Evolutionary conservation across 1,284 basidiomycete genomes (phyloP).

Genomic region (Pisolithus thermaeus): DNA sequence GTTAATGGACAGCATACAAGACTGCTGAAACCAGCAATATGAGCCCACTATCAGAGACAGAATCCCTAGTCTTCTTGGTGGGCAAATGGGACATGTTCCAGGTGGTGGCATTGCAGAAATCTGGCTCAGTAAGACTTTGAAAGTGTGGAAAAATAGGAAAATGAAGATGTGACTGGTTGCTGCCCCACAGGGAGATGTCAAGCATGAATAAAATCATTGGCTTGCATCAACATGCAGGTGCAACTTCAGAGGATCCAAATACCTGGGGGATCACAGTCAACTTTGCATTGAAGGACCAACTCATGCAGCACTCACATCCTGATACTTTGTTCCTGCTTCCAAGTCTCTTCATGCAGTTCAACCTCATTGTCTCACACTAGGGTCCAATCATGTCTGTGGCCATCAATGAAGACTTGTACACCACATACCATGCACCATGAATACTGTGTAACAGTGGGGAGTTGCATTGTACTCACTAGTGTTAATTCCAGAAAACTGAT

Average conservation of each 20-base stretch:
- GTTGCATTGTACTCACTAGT: too few relatives aligned
- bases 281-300: too few relatives aligned
- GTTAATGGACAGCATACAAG: conserved; percentile 43
- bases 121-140: conserved; percentile 56
- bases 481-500: too few relatives aligned
- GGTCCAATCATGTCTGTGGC: too few relatives aligned
- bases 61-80: conserved; percentile 66
- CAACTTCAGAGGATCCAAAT: conserved; percentile 97
- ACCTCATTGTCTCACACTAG: too few relatives aligned
- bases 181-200: conserved; percentile 95
- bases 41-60: conserved; percentile 61
- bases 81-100: conserved; percentile 90
- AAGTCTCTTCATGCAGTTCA: too few relatives aligned
- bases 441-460: too few relatives aligned
- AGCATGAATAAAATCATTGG: conserved; percentile 88
- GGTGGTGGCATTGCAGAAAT: conserved; percentile 50
- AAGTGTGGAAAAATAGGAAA: conserved; percentile 65
- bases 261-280: conserved; percentile 49
- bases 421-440: too few relatives aligned
- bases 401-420: too few relatives aligned
- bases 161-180: conserved; percentile 88
- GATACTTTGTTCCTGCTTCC: too few relatives aligned
- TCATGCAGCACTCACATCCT: too few relatives aligned
- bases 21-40: conserved; percentile 77
- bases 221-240: conserved; percentile 86